Evolutionary conservation across 495 filamentous ascomycete genomes (phyloP), one percentile per base, ranked within the genome.

Genomic region (Pyrenopolyporus hunteri): DNA sequence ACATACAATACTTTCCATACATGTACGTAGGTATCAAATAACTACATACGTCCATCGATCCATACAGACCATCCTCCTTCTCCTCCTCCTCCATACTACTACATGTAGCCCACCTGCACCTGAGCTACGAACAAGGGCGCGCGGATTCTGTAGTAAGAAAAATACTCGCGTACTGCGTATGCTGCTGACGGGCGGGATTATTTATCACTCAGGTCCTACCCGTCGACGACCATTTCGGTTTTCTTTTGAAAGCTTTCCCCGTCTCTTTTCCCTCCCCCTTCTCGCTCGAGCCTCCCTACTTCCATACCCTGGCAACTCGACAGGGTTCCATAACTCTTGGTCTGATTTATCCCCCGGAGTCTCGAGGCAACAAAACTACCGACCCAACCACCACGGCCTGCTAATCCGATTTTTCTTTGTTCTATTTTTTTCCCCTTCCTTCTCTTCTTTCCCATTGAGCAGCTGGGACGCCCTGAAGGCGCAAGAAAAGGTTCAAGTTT

Each of bases 131-230:
- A 47, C 53, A 54, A 55, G 49, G 61, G 37, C 47, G 29, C 31
- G 10, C 20, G 36, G 47, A 48, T 54, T 42, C 33, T 59, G 59
- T 56, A 63, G 59, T 57, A 57, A 52, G 52, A 52, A 49, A 17
- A 31, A 47, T 47, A 47, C 44, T 23, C 9, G 31, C 29, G 35
- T 49, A 35, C 14, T n/a, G 31, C 29, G 35, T 49, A 35, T 49
- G 16, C 56, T 59, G 58, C 60, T 64, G 58, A 67, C 64, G 51
- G 44, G 59, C 33, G 32, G 53, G 53, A 45, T 61, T 63, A 63
- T 67, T 59, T 64, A 67, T 63, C 59, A 63, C 42, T 51, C 59
- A 47, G 53, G 59, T 40, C 64, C 59, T 67, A 50, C 60, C 59
- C 59, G 28, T 50, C 43, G 31, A 57, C 36, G 47, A 50, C 13